Evolutionary conservation across 192 early-diverging fungal species (phyloP), one percentile per base, ranked within the genome.

Genomic region (Entomortierella lignicola): DNA sequence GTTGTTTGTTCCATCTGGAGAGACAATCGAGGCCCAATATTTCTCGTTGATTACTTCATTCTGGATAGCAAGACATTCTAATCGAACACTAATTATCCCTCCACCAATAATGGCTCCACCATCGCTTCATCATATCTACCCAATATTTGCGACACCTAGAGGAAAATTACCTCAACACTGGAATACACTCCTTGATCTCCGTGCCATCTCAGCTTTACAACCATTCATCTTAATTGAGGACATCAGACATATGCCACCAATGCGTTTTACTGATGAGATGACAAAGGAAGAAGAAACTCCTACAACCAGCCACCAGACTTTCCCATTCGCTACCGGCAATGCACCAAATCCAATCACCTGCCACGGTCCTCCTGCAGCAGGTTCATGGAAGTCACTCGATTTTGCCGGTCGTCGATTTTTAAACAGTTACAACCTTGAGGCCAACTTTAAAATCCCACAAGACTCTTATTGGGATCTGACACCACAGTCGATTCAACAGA

Each of bases 51-150:
- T 70, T n/a, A 79, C 75, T 8, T 56, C 75, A 8, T 50, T 79
- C 48, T 79, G 75, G 75, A 79, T 79, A 30, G 75, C 75, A 32
- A 79, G 55, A 27, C 75, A 79, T 32, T 79, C 75, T 1, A 70
- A 70, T 32, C 67, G 75, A 4, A 79, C 75, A 1, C 39, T 79
- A 25, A 70, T 79, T 15, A 48, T 69, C 15, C 62, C 75, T 6
- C 75, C 75, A 23, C 75, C 75, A 0, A 79, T 79, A 62, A 69
- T 79, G 67, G 26, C 75, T 8, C 68, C 66, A 6, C 75, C 75
- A 5, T 79, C 75, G 0, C 62, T 70, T 6, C 8, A 42, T 25
- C 44, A 43, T n/a, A 34, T 69, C 0, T 66, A 79, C 34, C 75
- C 67, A 7, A 10, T 53, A 25, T 70, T 79, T 50, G 50, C 62